phyloP scores from a whole-genome alignment of 2,329 filamentous ascomycete genomes.

The Massarina eburnea region DNA sequence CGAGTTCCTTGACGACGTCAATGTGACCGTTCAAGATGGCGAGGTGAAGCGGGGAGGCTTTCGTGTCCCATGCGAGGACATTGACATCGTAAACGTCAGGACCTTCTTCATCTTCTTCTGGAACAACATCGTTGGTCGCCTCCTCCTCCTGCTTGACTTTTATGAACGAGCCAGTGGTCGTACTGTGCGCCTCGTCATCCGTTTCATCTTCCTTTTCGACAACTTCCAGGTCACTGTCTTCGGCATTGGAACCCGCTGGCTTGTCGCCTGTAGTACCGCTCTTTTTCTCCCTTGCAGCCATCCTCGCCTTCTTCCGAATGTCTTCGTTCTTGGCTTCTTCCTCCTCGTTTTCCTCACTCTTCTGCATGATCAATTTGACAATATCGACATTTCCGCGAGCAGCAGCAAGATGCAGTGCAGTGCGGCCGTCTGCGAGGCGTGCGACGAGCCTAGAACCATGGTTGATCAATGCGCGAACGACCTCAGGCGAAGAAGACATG shows the following conservation, averaged over 20 bases:
- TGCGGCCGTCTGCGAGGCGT: conserved; percentile 76
- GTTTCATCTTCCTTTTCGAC: conserved; percentile 54
- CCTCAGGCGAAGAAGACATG: conserved; percentile 66
- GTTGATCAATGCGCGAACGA: conserved; percentile 72
- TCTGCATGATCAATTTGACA: conserved; percentile 70
- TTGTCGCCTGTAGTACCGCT: conserved; percentile 24
- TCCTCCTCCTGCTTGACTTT: conserved; percentile 61
- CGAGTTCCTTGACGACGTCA: conserved; percentile 68
- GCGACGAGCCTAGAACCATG: conserved; percentile 72
- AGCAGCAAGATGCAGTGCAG: conserved; percentile 80
- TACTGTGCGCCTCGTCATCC: conserved; percentile 44
- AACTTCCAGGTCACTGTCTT: conserved; percentile 51
- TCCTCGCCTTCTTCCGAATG: conserved; percentile 42
- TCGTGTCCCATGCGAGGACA: conserved; percentile 76
- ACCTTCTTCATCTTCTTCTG: conserved; percentile 62
- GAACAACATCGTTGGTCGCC: conserved; percentile 50
- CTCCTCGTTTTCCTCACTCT: conserved; percentile 73
- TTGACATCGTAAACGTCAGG: conserved; percentile 82
- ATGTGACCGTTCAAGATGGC: conserved; percentile 74
- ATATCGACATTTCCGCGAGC: conserved; percentile 69
- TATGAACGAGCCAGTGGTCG: conserved; percentile 70
- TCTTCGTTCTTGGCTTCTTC: conserved; percentile 63
- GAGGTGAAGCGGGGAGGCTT: conserved; percentile 73
- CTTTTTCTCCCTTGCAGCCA: conserved; percentile 12
- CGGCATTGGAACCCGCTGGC: conserved; percentile 34